These are phyloP conservation scores for Gossypium sturtianum DNA, from an alignment of 345 rosid species.

Conservation along the genomic window DNA sequence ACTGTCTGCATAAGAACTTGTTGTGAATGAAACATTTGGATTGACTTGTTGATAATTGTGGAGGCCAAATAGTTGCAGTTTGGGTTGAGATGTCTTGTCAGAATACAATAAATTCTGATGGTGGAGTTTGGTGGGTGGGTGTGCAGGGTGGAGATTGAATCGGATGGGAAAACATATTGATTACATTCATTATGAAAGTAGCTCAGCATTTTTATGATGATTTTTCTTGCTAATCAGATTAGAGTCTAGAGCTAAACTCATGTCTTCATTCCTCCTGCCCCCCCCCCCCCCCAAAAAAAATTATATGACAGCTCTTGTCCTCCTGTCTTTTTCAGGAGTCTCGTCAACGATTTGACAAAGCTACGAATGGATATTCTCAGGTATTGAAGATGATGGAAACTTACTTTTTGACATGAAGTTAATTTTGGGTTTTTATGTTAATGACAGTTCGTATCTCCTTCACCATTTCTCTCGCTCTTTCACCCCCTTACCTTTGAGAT, in stretches of 20 bases:
- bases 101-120: background rate
- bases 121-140: background rate
- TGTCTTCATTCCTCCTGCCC: background rate
- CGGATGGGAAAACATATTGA: background rate
- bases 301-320: background rate
- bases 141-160: background rate
- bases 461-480: background rate
- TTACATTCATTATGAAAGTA: background rate
- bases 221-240: background rate
- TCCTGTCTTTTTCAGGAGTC: constrained; percentile 49
- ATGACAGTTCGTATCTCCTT: background rate
- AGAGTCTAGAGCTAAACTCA: background rate
- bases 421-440: background rate
- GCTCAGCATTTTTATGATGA: background rate
- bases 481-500: background rate
- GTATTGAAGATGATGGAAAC: constrained; percentile 26
- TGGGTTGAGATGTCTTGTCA: background rate
- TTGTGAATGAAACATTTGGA: background rate
- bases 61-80: background rate
- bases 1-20: background rate
- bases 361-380: constrained; percentile 68
- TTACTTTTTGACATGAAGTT: background rate
- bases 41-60: background rate
- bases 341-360: constrained; percentile 48
- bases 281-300: background rate